Percentiles rank a stretch among this genome's conserved stretches.
These are phyloP conservation scores for Hypoxylon lenormandii DNA, from an alignment of 495 filamentous ascomycete species.

Conservation along the genomic window DNA sequence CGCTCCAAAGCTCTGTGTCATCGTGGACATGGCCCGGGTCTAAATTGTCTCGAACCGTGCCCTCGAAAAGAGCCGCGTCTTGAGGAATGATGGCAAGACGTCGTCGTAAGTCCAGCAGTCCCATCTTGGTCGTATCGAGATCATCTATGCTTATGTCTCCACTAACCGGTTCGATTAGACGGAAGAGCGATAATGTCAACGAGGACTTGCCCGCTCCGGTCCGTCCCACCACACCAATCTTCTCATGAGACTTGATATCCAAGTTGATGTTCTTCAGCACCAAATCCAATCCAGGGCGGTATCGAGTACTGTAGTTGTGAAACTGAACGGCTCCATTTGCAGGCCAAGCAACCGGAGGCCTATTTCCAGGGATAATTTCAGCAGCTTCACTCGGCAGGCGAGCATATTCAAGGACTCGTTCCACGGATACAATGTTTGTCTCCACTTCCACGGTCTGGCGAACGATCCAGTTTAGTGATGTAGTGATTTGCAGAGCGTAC, in stretches of 20 bases:
- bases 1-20: constrained; percentile 97
- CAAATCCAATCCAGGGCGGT: constrained; percentile 86
- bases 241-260: constrained; percentile 93
- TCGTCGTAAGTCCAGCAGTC: constrained; percentile 85
- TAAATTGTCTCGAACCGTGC: constrained; percentile 93
- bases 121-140: constrained; percentile 89
- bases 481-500: constrained; percentile 95
- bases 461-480: constrained; percentile 99
- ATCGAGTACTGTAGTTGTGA: constrained; percentile 91
- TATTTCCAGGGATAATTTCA: constrained; percentile 87
- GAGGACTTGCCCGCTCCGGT: constrained; percentile 98
- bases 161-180: constrained; percentile 87
- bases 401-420: constrained; percentile 96
- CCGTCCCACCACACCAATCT: constrained; percentile 96
- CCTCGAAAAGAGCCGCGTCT: constrained; percentile 96
- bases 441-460: constrained; percentile 99
- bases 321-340: constrained; percentile 89
- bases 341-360: constrained; percentile 92
- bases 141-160: constrained; percentile 90
- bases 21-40: constrained; percentile 95
- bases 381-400: constrained; percentile 92
- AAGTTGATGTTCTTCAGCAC: constrained; percentile 93
- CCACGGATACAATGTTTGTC: constrained; percentile 98
- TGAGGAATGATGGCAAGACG: constrained; percentile 98
- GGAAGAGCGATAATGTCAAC: constrained; percentile 90